Conservation (phyloP, 208 protist genomes). For the Acanthamoeba triangularis region DNA sequence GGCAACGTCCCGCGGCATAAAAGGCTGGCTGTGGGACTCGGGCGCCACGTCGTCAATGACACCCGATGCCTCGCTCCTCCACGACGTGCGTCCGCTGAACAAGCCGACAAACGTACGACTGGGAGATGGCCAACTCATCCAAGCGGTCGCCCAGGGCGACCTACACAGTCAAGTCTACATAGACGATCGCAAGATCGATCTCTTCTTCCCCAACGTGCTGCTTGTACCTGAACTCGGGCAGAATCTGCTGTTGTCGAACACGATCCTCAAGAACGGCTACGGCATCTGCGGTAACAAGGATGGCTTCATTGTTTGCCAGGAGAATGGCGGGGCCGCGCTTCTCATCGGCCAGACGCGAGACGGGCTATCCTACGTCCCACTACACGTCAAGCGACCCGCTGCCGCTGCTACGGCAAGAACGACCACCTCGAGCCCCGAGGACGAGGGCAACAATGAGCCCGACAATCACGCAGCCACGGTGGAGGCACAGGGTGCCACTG, state of each 20-base stretch:
- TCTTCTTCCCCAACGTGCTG: slow-evolving; percentile 3
- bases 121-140: neutral
- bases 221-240: neutral
- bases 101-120: neutral
- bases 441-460: no score
- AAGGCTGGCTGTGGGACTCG: neutral
- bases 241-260: neutral
- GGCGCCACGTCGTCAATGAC: neutral
- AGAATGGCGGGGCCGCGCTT: neutral
- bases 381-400: neutral
- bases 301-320: neutral
- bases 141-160: neutral
- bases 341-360: neutral
- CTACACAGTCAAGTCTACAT: neutral
- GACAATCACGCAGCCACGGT: no score
- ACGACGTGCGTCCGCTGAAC: neutral
- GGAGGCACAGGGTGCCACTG: neutral
- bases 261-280: neutral
- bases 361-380: neutral
- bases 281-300: neutral
- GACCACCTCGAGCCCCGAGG: no score
- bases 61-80: neutral
- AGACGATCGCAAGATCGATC: neutral
- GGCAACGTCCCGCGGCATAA: no score
- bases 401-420: no score